Percentiles rank a stretch among this genome's conserved stretches.
Conservation (phyloP, 306 rosid genomes). For the Macrotyloma uniflorum region DNA sequence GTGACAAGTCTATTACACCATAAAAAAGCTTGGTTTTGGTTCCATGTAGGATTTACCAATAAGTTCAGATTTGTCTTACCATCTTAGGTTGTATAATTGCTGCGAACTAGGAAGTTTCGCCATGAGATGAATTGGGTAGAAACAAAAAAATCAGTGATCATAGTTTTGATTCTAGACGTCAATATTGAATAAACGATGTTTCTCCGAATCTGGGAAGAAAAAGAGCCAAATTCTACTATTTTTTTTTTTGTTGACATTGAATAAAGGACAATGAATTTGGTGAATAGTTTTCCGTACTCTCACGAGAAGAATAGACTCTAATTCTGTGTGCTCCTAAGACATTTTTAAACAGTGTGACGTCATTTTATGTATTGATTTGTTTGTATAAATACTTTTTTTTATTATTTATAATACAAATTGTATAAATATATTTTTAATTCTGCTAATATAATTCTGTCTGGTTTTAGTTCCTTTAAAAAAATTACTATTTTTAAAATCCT, state of each 20-base stretch:
- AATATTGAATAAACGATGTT: background rate
- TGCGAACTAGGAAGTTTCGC: slow-evolving; percentile 21
- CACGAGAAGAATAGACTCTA: no score
- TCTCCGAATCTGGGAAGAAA: background rate
- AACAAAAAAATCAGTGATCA: background rate
- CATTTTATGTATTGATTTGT: no score
- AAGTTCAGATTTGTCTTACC: background rate
- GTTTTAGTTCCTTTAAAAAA: no score
- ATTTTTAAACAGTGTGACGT: no score
- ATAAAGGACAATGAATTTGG: background rate
- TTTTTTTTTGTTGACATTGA: background rate
- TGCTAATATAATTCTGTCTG: no score
- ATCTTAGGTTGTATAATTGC: background rate
- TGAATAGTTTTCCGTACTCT: no score
- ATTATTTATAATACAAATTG: no score
- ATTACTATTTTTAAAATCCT: no score
- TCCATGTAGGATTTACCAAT: slow-evolving; percentile 8
- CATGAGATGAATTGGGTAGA: background rate
- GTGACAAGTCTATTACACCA: slow-evolving; percentile 31
- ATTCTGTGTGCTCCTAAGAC: no score
- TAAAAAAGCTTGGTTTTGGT: slow-evolving; percentile 25
- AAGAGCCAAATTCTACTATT: background rate
- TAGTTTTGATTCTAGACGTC: background rate
- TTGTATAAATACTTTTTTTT: no score
- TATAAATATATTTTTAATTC: no score